Base-by-base conservation (phyloP, 2,329 filamentous ascomycete genomes). In the Colletotrichum simmondsii region DNA sequence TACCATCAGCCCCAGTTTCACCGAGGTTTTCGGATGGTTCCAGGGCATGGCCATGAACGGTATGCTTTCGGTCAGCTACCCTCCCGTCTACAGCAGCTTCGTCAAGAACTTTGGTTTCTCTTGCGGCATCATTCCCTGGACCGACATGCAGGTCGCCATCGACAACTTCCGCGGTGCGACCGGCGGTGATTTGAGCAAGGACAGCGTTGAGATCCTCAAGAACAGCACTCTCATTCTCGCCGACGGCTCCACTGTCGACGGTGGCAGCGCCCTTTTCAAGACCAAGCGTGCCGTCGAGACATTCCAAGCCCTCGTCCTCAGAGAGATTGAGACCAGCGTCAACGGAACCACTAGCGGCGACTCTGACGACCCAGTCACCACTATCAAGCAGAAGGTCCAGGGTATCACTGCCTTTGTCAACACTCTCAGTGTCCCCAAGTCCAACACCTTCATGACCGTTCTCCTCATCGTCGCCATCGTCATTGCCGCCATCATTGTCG, bases 361-460 rank as follows among this genome's bases (percentile, higher is more conserved):
- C 69, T 68, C 74, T 32, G 75, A 75, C 22, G 73, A 75, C 28
- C 68, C 71, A 6, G 28, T 71, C 56, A 30, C 59, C 37, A 66
- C 67, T 57, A 75, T 79, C 56, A 79, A 77, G 24, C 77, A 85
- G 19, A 85, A 86, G 3, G 93, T 97, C 42, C 88, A 90, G 60
- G 94, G 95, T 65, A 93, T 98, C 78, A 89, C 95, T 81, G 94
- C 90, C 35, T 97, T 93, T 78, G 93, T 92, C n/a, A 92, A 98
- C 80, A 88, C 95, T 80, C 89, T 98, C 70, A 91, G 90, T 56
- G 95, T 98, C 65, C 97, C 97, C 22, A 90, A 93, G 77, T 92
- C 94, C 61, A 97, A 98, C 84, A 95, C 95, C 2, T 98, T 98
- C 85, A 97, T 99, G 95, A 98, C 95, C 0, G 92, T 98, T 5